Conservation (phyloP, 148 eudicot genomes). For the Gaultheria prostrata region DNA sequence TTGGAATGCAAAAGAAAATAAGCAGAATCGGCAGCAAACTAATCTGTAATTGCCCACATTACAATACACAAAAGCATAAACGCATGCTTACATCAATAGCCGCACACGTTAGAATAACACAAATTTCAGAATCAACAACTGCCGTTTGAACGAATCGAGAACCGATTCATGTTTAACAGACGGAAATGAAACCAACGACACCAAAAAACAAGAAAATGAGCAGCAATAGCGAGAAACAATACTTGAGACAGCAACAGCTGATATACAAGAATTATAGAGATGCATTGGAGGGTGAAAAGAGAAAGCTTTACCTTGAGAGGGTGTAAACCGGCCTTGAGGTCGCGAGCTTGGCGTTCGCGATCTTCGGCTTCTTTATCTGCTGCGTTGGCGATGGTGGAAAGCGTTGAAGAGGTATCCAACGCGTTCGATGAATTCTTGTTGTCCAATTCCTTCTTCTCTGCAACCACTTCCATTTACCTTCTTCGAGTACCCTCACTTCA, state of each 20-base stretch:
- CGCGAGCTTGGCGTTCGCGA: constrained; percentile 67
- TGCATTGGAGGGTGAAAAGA: not conserved
- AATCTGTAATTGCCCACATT: not conserved
- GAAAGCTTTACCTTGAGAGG: constrained; percentile 59
- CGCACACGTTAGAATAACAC: not conserved
- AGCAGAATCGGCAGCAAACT: not conserved
- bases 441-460: constrained; percentile 4
- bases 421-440: not conserved
- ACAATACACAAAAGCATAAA: not conserved
- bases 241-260: not conserved
- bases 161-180: not conserved
- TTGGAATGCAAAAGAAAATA: not conserved
- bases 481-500: not conserved
- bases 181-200: not conserved
- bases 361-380: constrained; percentile 51
- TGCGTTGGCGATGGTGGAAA: constrained; percentile 19
- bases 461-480: not conserved
- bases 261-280: not conserved
- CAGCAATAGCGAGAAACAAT: not conserved
- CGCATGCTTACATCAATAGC: not conserved
- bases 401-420: not conserved
- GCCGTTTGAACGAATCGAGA: not conserved
- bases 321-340: constrained; percentile 79
- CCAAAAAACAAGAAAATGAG: not conserved
- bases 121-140: not conserved